Conservation (phyloP, 2,329 filamentous ascomycete species). For the Xenosphaeropsis pyriputrescens region DNA sequence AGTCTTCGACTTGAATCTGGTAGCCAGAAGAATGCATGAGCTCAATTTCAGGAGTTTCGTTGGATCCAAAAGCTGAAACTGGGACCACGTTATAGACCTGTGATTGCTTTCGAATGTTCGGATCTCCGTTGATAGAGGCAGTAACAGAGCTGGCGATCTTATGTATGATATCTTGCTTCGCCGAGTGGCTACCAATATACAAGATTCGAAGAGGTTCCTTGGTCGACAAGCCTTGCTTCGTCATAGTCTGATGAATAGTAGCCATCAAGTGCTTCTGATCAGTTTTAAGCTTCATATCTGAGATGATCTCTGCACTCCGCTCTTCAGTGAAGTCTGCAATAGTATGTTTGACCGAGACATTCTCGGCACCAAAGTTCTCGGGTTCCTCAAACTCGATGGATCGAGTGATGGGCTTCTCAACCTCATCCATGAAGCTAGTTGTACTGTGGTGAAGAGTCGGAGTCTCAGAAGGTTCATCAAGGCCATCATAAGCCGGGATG, state of each 20-base stretch:
- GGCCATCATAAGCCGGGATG: conserved; percentile 9
- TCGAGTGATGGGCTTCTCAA: conserved; percentile 12
- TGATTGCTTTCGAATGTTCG: conserved; percentile 18
- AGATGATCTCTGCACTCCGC: conserved; percentile 21
- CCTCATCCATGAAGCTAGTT: conserved; percentile 12
- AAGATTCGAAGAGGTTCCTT: conserved; percentile 30
- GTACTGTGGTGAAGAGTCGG: conserved; percentile 17
- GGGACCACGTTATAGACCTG: conserved; percentile 36
- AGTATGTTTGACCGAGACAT: conserved; percentile 30
- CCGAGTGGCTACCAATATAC: conserved; percentile 29
- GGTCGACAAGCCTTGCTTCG: conserved; percentile 26
- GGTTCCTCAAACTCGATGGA: conserved; percentile 32
- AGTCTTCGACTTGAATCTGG: conserved; percentile 35
- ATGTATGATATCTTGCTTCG: conserved; percentile 25
- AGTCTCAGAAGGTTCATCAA: conserved; percentile 12
- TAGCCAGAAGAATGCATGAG: conserved; percentile 34
- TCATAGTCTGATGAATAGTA: conserved; percentile 33
- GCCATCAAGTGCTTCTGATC: conserved; percentile 23
- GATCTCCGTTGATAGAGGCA: conserved; percentile 20
- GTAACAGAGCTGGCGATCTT: conserved; percentile 33
- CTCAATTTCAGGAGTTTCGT: conserved; percentile 30
- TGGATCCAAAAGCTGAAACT: conserved; percentile 30
- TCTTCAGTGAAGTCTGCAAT: conserved; percentile 26
- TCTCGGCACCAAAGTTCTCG: conserved; percentile 19
- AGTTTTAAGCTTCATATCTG: conserved; percentile 17